Evolutionary conservation across 2,329 filamentous ascomycete genomes (phyloP).

Genomic region (Fusarium marasasianum): DNA sequence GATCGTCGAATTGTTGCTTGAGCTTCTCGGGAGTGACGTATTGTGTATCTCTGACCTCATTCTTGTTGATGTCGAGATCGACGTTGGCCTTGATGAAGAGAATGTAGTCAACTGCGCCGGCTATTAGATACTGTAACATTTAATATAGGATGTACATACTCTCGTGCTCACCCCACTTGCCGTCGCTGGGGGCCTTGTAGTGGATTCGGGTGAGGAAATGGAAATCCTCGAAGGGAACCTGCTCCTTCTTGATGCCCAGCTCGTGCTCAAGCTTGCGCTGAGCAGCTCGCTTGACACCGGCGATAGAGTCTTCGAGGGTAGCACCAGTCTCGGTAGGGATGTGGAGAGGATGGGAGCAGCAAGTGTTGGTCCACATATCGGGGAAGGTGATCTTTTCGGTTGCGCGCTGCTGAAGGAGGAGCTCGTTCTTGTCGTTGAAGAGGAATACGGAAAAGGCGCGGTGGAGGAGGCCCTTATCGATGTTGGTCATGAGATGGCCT

Average conservation of each 20-base stretch:
- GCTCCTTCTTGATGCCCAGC: constrained; percentile 86
- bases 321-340: constrained; percentile 91
- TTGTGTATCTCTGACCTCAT: constrained; percentile 86
- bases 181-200: constrained; percentile 96
- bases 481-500: constrained; percentile 99
- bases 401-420: constrained; percentile 95
- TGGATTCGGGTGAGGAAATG: constrained; percentile 96
- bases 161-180: constrained; percentile 99
- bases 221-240: constrained; percentile 92
- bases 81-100: constrained; percentile 97
- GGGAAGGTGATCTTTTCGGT: constrained; percentile 99
- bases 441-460: constrained; percentile 98
- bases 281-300: constrained; percentile 90
- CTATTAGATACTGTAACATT: constrained; percentile 10
- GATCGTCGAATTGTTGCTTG: constrained; percentile 85
- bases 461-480: constrained; percentile 93
- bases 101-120: constrained; percentile 87
- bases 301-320: constrained; percentile 79
- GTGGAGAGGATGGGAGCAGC: constrained; percentile 95
- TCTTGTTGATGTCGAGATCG: constrained; percentile 81
- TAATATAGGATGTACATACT: constrained; percentile 66
- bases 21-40: constrained; percentile 87
- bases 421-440: constrained; percentile 91
- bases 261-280: constrained; percentile 95
- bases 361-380: constrained; percentile 99